A percentile compares a stretch with the other conserved stretches of the same genome.
These are phyloP conservation scores for Bruguiera parviflora DNA, from an alignment of 345 rosid genomes.

Conservation along the genomic window DNA sequence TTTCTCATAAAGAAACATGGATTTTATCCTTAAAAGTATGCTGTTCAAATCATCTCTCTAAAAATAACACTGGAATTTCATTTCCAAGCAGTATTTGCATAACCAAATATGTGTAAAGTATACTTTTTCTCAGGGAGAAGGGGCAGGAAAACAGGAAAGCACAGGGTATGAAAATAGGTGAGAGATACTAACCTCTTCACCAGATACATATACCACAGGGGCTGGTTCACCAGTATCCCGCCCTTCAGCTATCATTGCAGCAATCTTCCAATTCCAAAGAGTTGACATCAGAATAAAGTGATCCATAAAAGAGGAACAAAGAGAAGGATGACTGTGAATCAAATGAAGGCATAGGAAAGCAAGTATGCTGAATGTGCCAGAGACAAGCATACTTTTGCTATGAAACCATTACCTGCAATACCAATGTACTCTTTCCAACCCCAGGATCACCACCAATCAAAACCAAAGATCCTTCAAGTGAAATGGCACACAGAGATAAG, in stretches of 20 bases:
- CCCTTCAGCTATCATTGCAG: slow-evolving; percentile 66
- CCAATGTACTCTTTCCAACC: slow-evolving; percentile 90
- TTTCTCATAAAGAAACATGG: neutral
- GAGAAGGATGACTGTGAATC: neutral
- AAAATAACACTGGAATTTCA: neutral
- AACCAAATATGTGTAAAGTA: neutral
- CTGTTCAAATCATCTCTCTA: too few species aligned
- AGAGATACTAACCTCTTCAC: slow-evolving; percentile 76
- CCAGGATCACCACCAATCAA: slow-evolving; percentile 96
- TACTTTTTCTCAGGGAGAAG: neutral
- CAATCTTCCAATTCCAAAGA: slow-evolving; percentile 52
- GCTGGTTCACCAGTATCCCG: slow-evolving; percentile 43
- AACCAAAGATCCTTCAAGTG: slow-evolving; percentile 67
- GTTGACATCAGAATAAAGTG: slow-evolving; percentile 20
- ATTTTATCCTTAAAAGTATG: neutral
- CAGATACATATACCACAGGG: slow-evolving; percentile 84
- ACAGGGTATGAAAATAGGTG: neutral
- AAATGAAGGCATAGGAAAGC: neutral
- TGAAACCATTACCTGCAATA: slow-evolving; percentile 61
- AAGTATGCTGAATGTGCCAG: neutral
- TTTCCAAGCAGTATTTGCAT: neutral
- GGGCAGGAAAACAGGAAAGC: slow-evolving; percentile 4
- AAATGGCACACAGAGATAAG: neutral
- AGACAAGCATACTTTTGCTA: neutral
- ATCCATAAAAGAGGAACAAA: slow-evolving; percentile 2